phyloP scores from a whole-genome alignment of 805 yeast species.

The Pichia rugopelliculosa region DNA sequence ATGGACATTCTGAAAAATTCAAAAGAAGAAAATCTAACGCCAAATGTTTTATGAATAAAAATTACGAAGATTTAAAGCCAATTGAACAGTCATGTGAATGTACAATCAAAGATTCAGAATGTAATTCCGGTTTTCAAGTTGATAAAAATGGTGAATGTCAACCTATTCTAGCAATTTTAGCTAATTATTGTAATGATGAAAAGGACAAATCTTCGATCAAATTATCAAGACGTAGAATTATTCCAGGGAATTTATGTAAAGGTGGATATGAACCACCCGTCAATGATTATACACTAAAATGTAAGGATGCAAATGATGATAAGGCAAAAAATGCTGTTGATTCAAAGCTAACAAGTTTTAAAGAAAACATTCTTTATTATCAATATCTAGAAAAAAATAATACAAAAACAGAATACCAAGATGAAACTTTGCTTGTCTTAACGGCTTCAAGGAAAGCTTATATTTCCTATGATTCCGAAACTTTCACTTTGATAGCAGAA shows the following conservation, averaged over 20 bases:
- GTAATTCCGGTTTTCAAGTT: constrained; percentile 44
- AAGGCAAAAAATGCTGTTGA: constrained; percentile 25
- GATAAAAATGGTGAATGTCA: constrained; percentile 41
- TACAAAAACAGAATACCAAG: constrained; percentile 31
- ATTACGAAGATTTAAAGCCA: constrained; percentile 39
- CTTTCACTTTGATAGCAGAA: constrained; percentile 27
- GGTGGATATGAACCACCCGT: constrained; percentile 17
- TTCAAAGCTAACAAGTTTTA: constrained; percentile 37
- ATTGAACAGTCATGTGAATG: constrained; percentile 57
- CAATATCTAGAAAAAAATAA: constrained; percentile 52
- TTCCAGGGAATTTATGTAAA: constrained; percentile 24
- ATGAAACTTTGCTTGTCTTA: constrained; percentile 58
- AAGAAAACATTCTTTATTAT: constrained; percentile 48
- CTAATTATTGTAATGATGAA: constrained; percentile 18
- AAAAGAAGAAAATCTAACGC: constrained; percentile 58
- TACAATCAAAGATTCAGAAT: constrained; percentile 60
- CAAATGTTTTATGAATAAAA: constrained; percentile 49
- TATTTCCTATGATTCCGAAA: constrained; percentile 69
- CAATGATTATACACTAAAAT: constrained; percentile 29
- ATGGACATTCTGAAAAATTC: constrained; percentile 62
- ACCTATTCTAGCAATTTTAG: constrained; percentile 16
- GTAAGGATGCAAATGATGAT: constrained; percentile 26
- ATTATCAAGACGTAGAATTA: constrained; percentile 20
- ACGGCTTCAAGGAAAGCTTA: constrained; percentile 46
- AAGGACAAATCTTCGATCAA: constrained; percentile 15